phyloP scores from a whole-genome alignment of 345 rosid species.

The Alliaria petiolata region DNA sequence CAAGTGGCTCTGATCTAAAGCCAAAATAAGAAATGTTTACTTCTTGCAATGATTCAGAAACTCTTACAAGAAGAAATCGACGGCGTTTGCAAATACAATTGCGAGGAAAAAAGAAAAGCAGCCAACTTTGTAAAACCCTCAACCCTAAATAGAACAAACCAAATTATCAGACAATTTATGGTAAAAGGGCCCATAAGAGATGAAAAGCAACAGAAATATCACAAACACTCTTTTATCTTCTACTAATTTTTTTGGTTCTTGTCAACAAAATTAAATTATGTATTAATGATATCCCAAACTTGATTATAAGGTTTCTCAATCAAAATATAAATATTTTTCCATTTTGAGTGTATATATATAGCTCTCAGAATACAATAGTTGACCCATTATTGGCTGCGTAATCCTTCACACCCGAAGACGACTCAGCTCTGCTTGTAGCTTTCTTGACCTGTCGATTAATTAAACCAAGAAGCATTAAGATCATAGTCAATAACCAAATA shows the following conservation, averaged over 20 bases:
- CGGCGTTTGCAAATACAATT: not conserved
- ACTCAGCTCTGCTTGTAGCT: slow-evolving; percentile 32
- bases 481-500: not conserved
- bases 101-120: too few species aligned
- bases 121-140: too few species aligned
- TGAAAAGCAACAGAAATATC: too few species aligned
- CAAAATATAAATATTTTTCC: not conserved
- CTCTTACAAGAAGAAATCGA: not conserved
- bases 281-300: not conserved
- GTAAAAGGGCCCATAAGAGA: too few species aligned
- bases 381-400: not conserved
- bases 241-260: not conserved
- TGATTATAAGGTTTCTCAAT: too few species aligned
- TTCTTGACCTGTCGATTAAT: slow-evolving; percentile 32
- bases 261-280: not conserved
- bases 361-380: slow-evolving; percentile 4
- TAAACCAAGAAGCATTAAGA: not conserved
- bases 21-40: too few species aligned
- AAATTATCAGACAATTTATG: too few species aligned
- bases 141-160: too few species aligned
- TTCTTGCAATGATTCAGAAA: too few species aligned
- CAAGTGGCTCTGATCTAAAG: not conserved
- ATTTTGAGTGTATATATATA: not conserved
- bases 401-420: slow-evolving; percentile 6
- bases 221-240: not conserved